Base-by-base conservation (phyloP, 2,329 filamentous ascomycete genomes). In the Geoglossum cookeanum region DNA sequence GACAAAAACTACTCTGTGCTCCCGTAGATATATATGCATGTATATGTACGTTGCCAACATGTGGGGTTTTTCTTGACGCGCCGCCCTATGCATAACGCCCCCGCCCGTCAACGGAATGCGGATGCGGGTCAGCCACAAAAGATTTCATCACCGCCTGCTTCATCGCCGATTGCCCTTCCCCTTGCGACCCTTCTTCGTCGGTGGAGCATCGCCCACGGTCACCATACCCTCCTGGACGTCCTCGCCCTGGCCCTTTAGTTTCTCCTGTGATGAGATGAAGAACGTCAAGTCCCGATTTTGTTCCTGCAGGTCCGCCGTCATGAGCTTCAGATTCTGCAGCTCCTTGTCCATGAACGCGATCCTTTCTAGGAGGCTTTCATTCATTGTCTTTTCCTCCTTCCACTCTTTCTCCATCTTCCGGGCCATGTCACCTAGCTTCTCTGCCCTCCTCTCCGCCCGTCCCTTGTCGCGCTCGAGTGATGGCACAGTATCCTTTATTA, bases 241-340 rank as follows among this genome's bases (percentile, higher is more conserved):
- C 35, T 58, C 78, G 67, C 80, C 78, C 70, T 89, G 71, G 68
- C 83, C 78, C 71, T 79, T 83, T 63, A 96, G 70, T 69, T 88
- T 91, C 69, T 92, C 82, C 68, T 85, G 81, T 0, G 87, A 85
- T 22, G 81, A 86, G 59, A 96, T 91, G 65, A 91, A 94, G 76
- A 94, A 90, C 55, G 77, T 82, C 66, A 96, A 67, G 67, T 96
- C 91, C 13, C 85, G 78, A 66, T 95, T 94, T 75, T 89, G 85
- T 68, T 94, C 89, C 62, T 82, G 80, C 48, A 95, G 70, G 62
- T 94, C 88, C 44, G 73, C 76, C 62, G 86, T 84, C 68, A 88
- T 70, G 2, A 60, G 63, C 55, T 69, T 68, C 0, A 71, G 61
- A 60, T 62, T 68, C 60, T 66, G 69, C 1, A 83, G 69, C 66